These are phyloP conservation scores for Phytopythium boreale DNA, from an alignment of 352 stramenopile species.

Conservation along the genomic window DNA sequence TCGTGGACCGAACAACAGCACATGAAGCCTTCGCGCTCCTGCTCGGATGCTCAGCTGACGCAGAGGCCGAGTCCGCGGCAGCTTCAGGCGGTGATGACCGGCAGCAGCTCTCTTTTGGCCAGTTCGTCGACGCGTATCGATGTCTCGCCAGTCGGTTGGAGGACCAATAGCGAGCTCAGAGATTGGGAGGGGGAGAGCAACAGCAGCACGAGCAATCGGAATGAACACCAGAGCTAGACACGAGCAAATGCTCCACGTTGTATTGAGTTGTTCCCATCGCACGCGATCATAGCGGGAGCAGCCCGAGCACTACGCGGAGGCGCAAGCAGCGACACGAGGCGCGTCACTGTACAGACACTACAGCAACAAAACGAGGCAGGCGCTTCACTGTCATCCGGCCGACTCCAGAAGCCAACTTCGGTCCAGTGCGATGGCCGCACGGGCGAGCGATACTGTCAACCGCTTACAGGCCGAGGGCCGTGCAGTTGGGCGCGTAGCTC, in stretches of 20 bases:
- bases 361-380: neutral
- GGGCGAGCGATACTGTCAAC: neutral
- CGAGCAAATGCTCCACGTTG: neutral
- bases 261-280: neutral
- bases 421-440: neutral
- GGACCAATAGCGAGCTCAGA: neutral
- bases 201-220: too few relatives aligned
- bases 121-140: constrained; percentile 24
- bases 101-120: constrained; percentile 22
- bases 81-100: constrained; percentile 4
- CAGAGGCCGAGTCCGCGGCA: neutral
- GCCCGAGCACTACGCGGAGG: neutral
- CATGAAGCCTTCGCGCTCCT: constrained; percentile 27
- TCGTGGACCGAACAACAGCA: constrained; percentile 16
- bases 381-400: neutral
- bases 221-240: neutral
- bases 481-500: constrained; percentile 35
- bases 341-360: neutral
- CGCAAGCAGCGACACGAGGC: neutral
- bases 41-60: constrained; percentile 9
- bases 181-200: too few relatives aligned
- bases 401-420: neutral
- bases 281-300: constrained; percentile 4
- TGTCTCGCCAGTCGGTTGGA: neutral
- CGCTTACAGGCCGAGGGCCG: constrained; percentile 20